phyloP scores from a whole-genome alignment of 2,329 filamentous ascomycete species.

The Monosporascus ibericus region DNA sequence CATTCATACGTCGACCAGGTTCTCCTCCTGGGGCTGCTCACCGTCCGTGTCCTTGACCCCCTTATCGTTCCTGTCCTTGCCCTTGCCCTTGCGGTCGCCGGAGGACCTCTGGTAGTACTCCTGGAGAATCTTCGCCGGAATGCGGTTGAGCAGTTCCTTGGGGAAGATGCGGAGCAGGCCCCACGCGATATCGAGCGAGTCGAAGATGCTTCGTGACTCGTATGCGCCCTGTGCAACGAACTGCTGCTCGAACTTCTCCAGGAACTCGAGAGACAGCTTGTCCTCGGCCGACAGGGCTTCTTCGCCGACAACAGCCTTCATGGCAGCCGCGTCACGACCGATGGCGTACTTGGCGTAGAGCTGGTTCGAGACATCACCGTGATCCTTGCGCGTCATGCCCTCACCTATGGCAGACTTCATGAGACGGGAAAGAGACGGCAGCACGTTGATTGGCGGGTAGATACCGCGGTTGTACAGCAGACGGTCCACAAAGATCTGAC shows the following conservation, averaged over 20 bases:
- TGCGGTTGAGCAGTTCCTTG: slow-evolving; percentile 95
- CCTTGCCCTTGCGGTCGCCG: slow-evolving; percentile 58
- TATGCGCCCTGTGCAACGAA: slow-evolving; percentile 92
- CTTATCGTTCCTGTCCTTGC: slow-evolving; percentile 38
- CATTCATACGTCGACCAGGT: slow-evolving; percentile 53
- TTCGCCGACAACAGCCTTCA: slow-evolving; percentile 99
- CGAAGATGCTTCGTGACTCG: slow-evolving; percentile 84
- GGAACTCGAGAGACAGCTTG: slow-evolving; percentile 94
- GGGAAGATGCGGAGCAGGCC: slow-evolving; percentile 94
- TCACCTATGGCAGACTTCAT: slow-evolving; percentile 99
- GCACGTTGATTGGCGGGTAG: slow-evolving; percentile 97
- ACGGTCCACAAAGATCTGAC: slow-evolving; percentile 96
- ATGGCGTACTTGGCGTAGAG: slow-evolving; percentile 99
- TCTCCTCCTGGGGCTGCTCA: slow-evolving; percentile 43
- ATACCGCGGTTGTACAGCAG: slow-evolving; percentile 92
- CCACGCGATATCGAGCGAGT: slow-evolving; percentile 95
- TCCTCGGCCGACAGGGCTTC: slow-evolving; percentile 93
- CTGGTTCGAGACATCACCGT: slow-evolving; percentile 98
- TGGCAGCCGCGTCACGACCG: slow-evolving; percentile 92
- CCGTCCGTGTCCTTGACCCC: slow-evolving; percentile 38
- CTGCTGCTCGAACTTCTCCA: slow-evolving; percentile 95
- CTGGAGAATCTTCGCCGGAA: slow-evolving; percentile 74
- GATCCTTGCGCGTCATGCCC: slow-evolving; percentile 92
- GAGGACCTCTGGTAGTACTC: slow-evolving; percentile 72
- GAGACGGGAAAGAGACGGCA: slow-evolving; percentile 94